These are phyloP conservation scores for Diaporthe helianthi DNA, from an alignment of 2,329 filamentous ascomycete species.

Conservation along the genomic window DNA sequence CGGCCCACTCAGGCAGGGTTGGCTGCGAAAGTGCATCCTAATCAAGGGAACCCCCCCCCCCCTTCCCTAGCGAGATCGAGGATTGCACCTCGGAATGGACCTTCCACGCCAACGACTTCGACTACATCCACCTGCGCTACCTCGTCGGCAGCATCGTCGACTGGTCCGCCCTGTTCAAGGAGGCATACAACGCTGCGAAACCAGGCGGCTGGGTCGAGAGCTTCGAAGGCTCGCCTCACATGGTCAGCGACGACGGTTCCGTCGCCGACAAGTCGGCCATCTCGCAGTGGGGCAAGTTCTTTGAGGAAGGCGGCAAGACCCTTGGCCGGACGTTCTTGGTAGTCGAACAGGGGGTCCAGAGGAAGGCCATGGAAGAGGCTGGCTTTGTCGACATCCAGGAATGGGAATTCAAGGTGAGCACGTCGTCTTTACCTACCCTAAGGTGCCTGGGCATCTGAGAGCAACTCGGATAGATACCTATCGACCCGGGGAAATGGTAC, in stretches of 20 bases:
- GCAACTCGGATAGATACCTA: too few species aligned
- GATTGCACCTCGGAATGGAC: conserved; percentile 62
- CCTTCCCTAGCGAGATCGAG: conserved; percentile 58
- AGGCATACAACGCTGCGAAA: conserved; percentile 56
- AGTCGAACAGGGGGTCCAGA: conserved; percentile 59
- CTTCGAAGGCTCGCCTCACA: conserved; percentile 34
- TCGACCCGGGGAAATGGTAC: too few species aligned
- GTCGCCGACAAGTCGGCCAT: conserved; percentile 35
- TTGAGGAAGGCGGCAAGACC: conserved; percentile 51
- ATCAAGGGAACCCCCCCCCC: neutral
- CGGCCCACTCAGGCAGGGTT: neutral
- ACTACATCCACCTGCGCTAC: conserved; percentile 65
- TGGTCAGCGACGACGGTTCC: conserved; percentile 40
- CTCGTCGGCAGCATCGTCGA: conserved; percentile 60
- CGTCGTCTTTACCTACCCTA: too few species aligned
- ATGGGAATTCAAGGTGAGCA: conserved; percentile 54
- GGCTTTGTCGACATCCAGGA: conserved; percentile 65
- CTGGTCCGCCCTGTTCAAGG: conserved; percentile 57
- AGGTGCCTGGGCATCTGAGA: too few species aligned
- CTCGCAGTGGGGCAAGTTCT: conserved; percentile 40
- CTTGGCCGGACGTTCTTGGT: conserved; percentile 54
- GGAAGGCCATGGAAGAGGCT: conserved; percentile 58
- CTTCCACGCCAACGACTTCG: conserved; percentile 54
- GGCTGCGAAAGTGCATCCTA: neutral
- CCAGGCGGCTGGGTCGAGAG: conserved; percentile 54